phyloP scores from a whole-genome alignment of 352 stramenopile species.

The Pythium dissimile region DNA sequence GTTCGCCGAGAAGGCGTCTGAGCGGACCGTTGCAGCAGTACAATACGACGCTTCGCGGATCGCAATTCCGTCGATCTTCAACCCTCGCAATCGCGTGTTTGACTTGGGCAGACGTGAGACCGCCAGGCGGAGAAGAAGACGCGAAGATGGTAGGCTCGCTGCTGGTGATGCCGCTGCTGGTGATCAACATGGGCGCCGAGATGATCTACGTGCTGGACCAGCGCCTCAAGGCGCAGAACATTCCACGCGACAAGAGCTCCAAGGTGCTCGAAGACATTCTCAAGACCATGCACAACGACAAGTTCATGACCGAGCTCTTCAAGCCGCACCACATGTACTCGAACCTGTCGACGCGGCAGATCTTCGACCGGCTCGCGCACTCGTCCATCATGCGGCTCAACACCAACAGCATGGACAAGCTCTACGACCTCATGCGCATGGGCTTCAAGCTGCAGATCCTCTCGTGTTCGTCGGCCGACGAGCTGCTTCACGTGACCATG shows the following conservation, averaged over 20 bases:
- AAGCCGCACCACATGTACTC: conserved; percentile 91
- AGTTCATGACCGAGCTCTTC: conserved; percentile 91
- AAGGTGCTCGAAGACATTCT: conserved; percentile 92
- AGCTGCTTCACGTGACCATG: conserved; percentile 88
- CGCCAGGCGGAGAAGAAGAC: neutral
- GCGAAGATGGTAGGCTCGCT: conserved; percentile 50
- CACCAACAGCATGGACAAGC: conserved; percentile 93
- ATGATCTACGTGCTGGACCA: conserved; percentile 94
- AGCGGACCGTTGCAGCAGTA: no score
- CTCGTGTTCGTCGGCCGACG: conserved; percentile 70
- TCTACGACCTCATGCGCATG: conserved; percentile 95
- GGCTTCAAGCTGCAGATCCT: conserved; percentile 93
- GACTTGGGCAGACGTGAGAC: no score
- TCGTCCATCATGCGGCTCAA: conserved; percentile 94
- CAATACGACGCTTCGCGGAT: neutral
- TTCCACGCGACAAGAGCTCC: conserved; percentile 85
- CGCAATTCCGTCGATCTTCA: no score
- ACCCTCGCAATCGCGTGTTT: no score
- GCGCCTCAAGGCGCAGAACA: conserved; percentile 89
- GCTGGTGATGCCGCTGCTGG: conserved; percentile 90
- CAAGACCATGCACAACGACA: conserved; percentile 90
- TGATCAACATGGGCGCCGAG: conserved; percentile 93
- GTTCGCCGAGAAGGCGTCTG: no score
- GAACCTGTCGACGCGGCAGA: conserved; percentile 83
- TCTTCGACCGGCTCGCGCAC: conserved; percentile 91